Evolutionary conservation across 1,284 basidiomycete species (phyloP).

Genomic region (Bjerkandera adusta): DNA sequence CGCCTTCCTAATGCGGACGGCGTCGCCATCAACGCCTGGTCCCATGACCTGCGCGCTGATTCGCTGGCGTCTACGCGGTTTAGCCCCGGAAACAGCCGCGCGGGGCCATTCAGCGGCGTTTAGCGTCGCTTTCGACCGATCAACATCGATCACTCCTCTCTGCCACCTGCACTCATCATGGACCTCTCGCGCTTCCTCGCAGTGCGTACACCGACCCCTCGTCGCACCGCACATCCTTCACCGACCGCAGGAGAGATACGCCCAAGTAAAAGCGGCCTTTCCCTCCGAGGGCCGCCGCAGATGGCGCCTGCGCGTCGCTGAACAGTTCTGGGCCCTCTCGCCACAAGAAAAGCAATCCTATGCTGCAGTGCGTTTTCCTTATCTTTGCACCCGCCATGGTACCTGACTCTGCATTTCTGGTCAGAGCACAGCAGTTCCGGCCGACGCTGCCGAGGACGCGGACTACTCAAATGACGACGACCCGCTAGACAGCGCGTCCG

Average conservation of each 20-base stretch:
- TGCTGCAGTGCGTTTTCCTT: conserved; percentile 15
- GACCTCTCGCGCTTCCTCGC: conserved; percentile 24
- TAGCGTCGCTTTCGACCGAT: not conserved
- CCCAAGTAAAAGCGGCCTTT: conserved; percentile 30
- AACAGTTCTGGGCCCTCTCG: conserved; percentile 37
- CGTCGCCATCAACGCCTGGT: not conserved
- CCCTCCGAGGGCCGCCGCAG: conserved; percentile 40
- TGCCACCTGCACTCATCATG: not conserved
- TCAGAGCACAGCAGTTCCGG: conserved; percentile 7
- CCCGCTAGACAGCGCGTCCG: conserved; percentile 36
- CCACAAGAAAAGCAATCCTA: conserved; percentile 25
- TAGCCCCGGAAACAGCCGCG: not conserved
- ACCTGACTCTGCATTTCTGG: not conserved
- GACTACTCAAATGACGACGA: conserved; percentile 46
- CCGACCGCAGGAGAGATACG: conserved; percentile 35
- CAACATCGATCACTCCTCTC: not conserved
- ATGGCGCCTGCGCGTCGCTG: conserved; percentile 36
- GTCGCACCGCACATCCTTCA: too few relatives aligned
- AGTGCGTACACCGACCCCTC: conserved; percentile 17
- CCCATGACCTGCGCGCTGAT: conserved; percentile 6
- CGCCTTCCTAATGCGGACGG: conserved; percentile 9
- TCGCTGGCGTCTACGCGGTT: not conserved
- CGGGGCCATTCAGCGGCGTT: not conserved
- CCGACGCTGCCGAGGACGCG: conserved; percentile 14
- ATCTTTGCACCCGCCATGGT: not conserved